Conservation (phyloP, 1,139 yeast genomes). For the Blastobotrys illinoisensis region DNA sequence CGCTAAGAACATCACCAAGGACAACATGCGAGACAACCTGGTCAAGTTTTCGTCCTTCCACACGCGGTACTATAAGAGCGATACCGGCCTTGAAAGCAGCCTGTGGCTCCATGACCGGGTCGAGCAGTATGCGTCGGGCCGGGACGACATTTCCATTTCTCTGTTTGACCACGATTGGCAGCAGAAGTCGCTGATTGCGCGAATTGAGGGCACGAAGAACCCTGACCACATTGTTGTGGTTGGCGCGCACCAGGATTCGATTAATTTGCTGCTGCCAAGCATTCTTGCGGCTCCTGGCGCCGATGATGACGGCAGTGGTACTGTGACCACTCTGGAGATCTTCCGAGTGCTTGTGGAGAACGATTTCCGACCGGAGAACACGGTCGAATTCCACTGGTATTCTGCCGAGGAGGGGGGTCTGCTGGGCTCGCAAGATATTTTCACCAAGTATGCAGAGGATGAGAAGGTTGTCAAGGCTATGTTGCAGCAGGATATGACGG, state of each 20-base stretch:
- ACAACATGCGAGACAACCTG: slow-evolving; percentile 48
- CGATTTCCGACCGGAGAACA: slow-evolving; percentile 56
- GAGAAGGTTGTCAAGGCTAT: slow-evolving; percentile 63
- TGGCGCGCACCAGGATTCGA: slow-evolving; percentile 89
- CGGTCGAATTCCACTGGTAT: slow-evolving; percentile 89
- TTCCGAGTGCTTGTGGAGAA: slow-evolving; percentile 51
- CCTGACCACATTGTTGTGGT: slow-evolving; percentile 53
- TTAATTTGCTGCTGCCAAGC: slow-evolving; percentile 68
- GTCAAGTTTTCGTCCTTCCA: slow-evolving; percentile 62
- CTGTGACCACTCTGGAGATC: slow-evolving; percentile 71
- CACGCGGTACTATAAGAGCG: slow-evolving; percentile 77
- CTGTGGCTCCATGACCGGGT: slow-evolving; percentile 60
- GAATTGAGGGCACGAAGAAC: slow-evolving; percentile 37
- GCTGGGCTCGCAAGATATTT: slow-evolving; percentile 79
- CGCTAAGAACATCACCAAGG: slow-evolving; percentile 40
- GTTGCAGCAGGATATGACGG: slow-evolving; percentile 97
- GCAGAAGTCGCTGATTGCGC: slow-evolving; percentile 52
- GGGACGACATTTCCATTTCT: slow-evolving; percentile 32
- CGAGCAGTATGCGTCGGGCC: slow-evolving; percentile 35
- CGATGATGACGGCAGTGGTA: slow-evolving; percentile 91
- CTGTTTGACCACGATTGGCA: slow-evolving; percentile 50
- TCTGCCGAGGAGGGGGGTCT: slow-evolving; percentile 94
- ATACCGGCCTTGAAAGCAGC: slow-evolving; percentile 65
- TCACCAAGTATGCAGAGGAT: slow-evolving; percentile 46
- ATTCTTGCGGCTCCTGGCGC: slow-evolving; percentile 85